These are phyloP conservation scores for Orychophragmus violaceus DNA, from an alignment of 345 rosid species.

Conservation along the genomic window DNA sequence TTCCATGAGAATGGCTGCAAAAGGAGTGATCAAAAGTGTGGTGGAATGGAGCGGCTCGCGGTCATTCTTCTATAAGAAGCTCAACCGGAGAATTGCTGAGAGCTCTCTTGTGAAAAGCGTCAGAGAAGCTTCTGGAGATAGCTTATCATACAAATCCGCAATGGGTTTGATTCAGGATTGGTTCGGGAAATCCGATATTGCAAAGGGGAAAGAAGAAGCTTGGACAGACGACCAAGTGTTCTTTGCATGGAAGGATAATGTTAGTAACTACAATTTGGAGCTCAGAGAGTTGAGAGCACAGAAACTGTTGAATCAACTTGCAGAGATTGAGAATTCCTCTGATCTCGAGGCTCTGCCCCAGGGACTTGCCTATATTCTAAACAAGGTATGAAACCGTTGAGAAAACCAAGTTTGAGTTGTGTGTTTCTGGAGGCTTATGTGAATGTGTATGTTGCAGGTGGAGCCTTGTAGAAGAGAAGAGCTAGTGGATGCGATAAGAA, in stretches of 20 bases:
- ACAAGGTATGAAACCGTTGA: conserved; percentile 63
- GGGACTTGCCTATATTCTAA: conserved; percentile 76
- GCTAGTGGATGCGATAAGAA: conserved; percentile 47
- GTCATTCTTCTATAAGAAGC: conserved; percentile 62
- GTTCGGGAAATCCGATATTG: conserved; percentile 62
- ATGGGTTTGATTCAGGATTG: conserved; percentile 61
- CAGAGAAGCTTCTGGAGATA: conserved; percentile 63
- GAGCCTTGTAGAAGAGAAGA: conserved; percentile 56
- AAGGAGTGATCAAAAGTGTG: conserved; percentile 86
- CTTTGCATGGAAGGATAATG: conserved; percentile 70
- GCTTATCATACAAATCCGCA: conserved; percentile 59
- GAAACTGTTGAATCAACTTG: conserved; percentile 62
- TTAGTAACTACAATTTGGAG: conserved; percentile 49
- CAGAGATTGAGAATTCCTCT: conserved; percentile 60
- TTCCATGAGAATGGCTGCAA: conserved; percentile 89
- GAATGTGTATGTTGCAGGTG: conserved; percentile 56
- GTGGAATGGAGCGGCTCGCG: conserved; percentile 80
- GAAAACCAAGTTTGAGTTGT: too few relatives aligned
- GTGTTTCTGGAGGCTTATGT: not conserved
- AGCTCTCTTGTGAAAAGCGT: conserved; percentile 53
- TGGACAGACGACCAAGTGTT: conserved; percentile 82
- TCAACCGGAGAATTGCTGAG: conserved; percentile 71
- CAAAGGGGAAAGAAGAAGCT: conserved; percentile 48
- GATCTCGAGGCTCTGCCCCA: conserved; percentile 85
- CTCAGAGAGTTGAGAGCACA: conserved; percentile 68